Conservation (phyloP, 768 basidiomycete genomes). For the Tricholoma bakamatsutake region DNA sequence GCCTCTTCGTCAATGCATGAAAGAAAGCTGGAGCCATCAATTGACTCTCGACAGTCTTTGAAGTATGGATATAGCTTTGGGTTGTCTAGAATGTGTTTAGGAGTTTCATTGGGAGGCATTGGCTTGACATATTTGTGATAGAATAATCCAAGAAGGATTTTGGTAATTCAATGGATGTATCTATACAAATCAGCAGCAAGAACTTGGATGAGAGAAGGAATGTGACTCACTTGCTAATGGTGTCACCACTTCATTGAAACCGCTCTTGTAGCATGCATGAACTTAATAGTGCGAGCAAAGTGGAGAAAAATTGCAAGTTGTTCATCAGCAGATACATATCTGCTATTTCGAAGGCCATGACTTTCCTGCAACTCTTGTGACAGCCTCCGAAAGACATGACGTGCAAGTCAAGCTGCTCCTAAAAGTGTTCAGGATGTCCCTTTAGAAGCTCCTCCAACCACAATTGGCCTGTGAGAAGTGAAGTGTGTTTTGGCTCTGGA, state of each 20-base stretch:
- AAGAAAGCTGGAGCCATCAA: conserved; percentile 18
- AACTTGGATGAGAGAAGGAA: too few species aligned
- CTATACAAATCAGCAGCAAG: conserved; percentile 6
- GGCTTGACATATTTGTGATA: conserved; percentile 16
- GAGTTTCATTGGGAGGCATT: conserved; percentile 8
- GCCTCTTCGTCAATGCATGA: conserved; percentile 5
- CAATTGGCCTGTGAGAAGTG: too few species aligned
- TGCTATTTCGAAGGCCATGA: too few species aligned
- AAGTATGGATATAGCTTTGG: conserved; percentile 18
- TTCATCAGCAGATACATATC: too few species aligned
- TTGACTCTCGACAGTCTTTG: not conserved
- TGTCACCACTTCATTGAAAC: conserved; percentile 30
- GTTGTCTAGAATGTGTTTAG: conserved; percentile 10
- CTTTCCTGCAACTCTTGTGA: too few species aligned
- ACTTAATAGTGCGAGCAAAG: too few species aligned
- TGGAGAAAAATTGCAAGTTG: too few species aligned
- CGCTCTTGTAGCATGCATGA: conserved; percentile 3
- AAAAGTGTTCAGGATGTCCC: too few species aligned
- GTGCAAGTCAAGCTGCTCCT: too few species aligned
- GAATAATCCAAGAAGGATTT: conserved; percentile 14
- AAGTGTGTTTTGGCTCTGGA: too few species aligned
- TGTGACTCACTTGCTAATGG: conserved; percentile 22
- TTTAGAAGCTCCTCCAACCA: too few species aligned
- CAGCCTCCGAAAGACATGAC: too few species aligned
- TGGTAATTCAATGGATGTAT: conserved; percentile 13